Evolutionary conservation across 768 basidiomycete genomes (phyloP).

Genomic region (Filobasidium floriforme): DNA sequence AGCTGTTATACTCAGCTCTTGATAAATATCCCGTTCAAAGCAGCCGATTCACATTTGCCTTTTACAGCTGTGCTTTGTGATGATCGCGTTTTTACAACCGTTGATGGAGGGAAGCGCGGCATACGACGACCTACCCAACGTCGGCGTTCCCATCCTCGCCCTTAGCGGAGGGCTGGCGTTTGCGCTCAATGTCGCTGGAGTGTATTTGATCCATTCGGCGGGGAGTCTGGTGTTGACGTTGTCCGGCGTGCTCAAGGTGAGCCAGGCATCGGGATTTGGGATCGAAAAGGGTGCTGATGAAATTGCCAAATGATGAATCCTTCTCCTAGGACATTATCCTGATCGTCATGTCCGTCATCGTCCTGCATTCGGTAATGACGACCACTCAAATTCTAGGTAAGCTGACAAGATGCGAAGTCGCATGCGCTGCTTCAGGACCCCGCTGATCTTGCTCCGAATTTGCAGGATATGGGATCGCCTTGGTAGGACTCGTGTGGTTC

Average conservation of each 20-base stretch:
- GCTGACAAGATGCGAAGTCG: background rate
- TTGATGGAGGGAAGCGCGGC: conserved; percentile 28
- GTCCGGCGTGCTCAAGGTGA: conserved; percentile 22
- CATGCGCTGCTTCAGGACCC: background rate
- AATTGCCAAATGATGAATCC: background rate
- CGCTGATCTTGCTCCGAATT: background rate
- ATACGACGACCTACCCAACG: conserved; percentile 14
- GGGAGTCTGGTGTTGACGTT: conserved; percentile 24
- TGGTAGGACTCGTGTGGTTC: conserved; percentile 7
- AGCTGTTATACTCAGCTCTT: conserved; percentile 2
- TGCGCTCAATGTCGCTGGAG: conserved; percentile 27
- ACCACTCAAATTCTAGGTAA: conserved; percentile 7
- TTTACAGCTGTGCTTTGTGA: conserved; percentile 24
- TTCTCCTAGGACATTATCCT: conserved; percentile 26
- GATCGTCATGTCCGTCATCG: conserved; percentile 22
- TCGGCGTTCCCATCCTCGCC: conserved; percentile 24
- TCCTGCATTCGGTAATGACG: conserved; percentile 20
- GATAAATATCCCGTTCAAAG: background rate
- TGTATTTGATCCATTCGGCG: conserved; percentile 28
- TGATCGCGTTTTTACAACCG: conserved; percentile 22
- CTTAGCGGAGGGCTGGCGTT: conserved; percentile 25
- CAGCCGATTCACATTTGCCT: background rate
- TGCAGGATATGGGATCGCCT: conserved; percentile 56
- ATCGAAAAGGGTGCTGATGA: background rate
- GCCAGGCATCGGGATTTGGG: background rate